Evolutionary conservation across 75 land plant species (phyloP), one percentile per base, ranked within the genome.

Genomic region (Selaginella moellendorffii): DNA sequence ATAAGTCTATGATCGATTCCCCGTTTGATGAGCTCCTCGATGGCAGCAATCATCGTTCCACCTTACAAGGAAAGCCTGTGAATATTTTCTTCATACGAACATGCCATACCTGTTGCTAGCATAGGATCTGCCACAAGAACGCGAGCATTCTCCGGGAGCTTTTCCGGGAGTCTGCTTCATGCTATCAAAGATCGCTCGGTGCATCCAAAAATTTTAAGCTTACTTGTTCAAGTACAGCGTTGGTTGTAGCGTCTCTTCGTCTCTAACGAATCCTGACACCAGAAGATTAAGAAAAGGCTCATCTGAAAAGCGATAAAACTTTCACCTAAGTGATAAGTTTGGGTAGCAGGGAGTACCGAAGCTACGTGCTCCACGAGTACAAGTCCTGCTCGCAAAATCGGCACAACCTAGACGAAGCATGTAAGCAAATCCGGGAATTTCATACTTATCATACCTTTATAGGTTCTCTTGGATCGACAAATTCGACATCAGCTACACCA

Each of bases 311-410:
- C 26, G n/a, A 69, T 52, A 26, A 12, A 28, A 36, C 0, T 19
- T 63, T 70, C 67, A 89, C 96, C 99, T 23, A 95, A 59, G 72
- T 95, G 99, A 71, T 84, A 89, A 29, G 97, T 89, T 70, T 78
- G 85, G 63, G 85, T 80, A 65, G 91, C 85, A 24, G 99, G 99
- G 62, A 95, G 75, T 18, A 95, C 75, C 18, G 97, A 73, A 60
- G 83, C 51, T 25, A 82, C 87, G 74, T 86, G 79, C 64, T 95
- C 96, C 0, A 76, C 86, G 2, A 95, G 77, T 52, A 82, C 99
- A 36, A 95, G 82, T 27, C 99, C 99, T 63, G 99, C 99, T 75
- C 99, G 83, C 31, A 95, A 69, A 52, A 95, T 90, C n/a, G 96
- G 99, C 52, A 95, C 74, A 54, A 95, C 74, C 99, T 95, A 81